Evolutionary conservation across 768 basidiomycete genomes (phyloP), one percentile per base, ranked within the genome.

Genomic region (Sarcomyxa edulis): DNA sequence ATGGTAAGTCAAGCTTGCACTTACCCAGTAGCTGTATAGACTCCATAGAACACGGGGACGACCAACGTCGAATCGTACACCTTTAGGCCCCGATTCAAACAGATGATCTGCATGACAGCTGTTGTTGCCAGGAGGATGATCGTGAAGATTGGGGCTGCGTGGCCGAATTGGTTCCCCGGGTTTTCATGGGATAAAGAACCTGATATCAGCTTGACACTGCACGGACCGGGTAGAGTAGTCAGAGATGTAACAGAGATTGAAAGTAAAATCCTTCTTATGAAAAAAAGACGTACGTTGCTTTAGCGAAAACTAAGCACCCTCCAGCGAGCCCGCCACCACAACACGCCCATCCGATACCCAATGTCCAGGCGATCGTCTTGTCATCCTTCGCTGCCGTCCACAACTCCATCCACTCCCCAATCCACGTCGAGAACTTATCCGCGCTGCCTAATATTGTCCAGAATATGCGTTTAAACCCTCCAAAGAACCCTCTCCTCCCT

Each of bases 271-370:
- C 22, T n/a, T n/a, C n/a, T n/a, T n/a, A n/a, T 15, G 16, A 32
- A 34, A 24, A 7, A 4, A 32, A 21, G 7, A 67, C 81, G 52
- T 50, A 84, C 82, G 72, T 76, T 16, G 82, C 74, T 49, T 76
- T 76, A 3, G 74, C 72, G 50, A 97, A 94, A 3, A 98, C 90
- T 41, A 98, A 68, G 59, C 81, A 86, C 28, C 82, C 81, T 5
- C 94, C 95, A 5, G 91, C 90, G 26, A 98, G 66, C 24, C 90
- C 84, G 9, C 94, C 94, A 23, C 94, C 93, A 39, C 81, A 81
- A 45, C 92, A 92, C 2, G 91, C 87, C 95, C 94, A 97, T 2
- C 83, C 84, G 35, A 98, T 90, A 10, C 93, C 94, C 31, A 94
- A 70, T 19, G 87, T 81, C 89, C 92, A 96, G 6, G 84, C 84